Conservation (phyloP, 306 rosid genomes). For the Glycyrrhiza uralensis region DNA sequence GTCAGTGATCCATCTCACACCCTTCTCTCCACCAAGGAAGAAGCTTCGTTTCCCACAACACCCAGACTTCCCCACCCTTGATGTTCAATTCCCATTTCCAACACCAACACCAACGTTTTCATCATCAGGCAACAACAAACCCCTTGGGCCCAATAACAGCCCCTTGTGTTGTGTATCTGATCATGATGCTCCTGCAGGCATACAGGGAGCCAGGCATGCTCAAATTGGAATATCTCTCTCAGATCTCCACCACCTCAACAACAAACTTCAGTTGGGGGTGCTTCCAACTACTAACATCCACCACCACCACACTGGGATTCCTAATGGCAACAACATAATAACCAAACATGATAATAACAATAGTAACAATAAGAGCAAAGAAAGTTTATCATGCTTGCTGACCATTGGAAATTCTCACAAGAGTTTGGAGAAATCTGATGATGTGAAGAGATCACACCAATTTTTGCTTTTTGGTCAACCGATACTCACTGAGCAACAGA, state of each 20-base stretch:
- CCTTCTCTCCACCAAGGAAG: slow-evolving; percentile 82
- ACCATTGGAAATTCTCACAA: slow-evolving; percentile 64
- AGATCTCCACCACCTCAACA: slow-evolving; percentile 69
- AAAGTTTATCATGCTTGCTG: slow-evolving; percentile 62
- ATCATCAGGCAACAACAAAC: too few relatives aligned
- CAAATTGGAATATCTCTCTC: slow-evolving; percentile 85
- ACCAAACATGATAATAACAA: slow-evolving; percentile 40
- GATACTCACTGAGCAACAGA: slow-evolving; percentile 92
- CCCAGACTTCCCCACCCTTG: slow-evolving; percentile 58
- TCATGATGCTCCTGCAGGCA: slow-evolving; percentile 93
- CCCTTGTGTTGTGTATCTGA: slow-evolving; percentile 80
- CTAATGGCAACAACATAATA: slow-evolving; percentile 34
- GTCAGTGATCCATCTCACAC: slow-evolving; percentile 58
- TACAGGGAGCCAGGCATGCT: slow-evolving; percentile 99
- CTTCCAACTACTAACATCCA: slow-evolving; percentile 55
- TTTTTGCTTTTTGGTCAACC: slow-evolving; percentile 95
- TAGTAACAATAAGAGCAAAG: slow-evolving; percentile 48
- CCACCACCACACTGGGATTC: slow-evolving; percentile 43
- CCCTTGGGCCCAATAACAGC: slow-evolving; percentile 66
- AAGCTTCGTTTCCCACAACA: slow-evolving; percentile 70
- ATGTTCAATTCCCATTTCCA: slow-evolving; percentile 59
- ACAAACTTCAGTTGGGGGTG: slow-evolving; percentile 69
- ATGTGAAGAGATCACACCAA: slow-evolving; percentile 66
- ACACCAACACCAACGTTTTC: slow-evolving; percentile 52
- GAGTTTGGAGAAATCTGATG: slow-evolving; percentile 65